These are phyloP conservation scores for Geosmithia morbida DNA, from an alignment of 2,329 filamentous ascomycete species.

Conservation along the genomic window DNA sequence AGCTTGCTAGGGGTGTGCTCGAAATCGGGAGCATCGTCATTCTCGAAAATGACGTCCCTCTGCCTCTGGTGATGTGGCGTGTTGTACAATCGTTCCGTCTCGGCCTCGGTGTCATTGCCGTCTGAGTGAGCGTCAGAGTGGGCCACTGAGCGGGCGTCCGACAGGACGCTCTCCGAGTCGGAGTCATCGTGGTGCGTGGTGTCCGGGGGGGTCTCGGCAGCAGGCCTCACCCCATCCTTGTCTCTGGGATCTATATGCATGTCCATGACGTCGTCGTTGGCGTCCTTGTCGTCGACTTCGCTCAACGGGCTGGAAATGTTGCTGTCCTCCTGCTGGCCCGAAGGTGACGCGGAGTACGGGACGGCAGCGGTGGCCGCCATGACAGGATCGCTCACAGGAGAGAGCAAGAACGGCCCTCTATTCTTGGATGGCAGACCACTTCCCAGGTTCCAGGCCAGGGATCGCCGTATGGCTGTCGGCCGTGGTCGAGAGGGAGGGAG, in stretches of 20 bases:
- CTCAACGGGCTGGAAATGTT: slow-evolving; percentile 81
- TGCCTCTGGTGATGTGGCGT: slow-evolving; percentile 60
- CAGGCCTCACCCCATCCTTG: slow-evolving; percentile 5
- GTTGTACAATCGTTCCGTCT: slow-evolving; percentile 83
- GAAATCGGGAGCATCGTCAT: slow-evolving; percentile 37
- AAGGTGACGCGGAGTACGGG: slow-evolving; percentile 32
- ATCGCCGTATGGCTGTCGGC: neutral
- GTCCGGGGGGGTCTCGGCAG: neutral
- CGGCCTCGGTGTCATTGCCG: slow-evolving; percentile 64
- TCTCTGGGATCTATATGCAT: slow-evolving; percentile 25
- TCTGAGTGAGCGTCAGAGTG: slow-evolving; percentile 22
- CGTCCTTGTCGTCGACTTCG: slow-evolving; percentile 73
- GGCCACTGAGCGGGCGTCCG: slow-evolving; percentile 31
- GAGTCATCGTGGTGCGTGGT: slow-evolving; percentile 14
- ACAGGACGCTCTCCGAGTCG: slow-evolving; percentile 38
- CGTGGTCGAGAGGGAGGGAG: neutral
- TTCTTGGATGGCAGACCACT: neutral
- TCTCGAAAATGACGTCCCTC: slow-evolving; percentile 44
- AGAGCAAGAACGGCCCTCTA: neutral
- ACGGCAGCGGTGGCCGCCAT: slow-evolving; percentile 41
- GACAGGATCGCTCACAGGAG: neutral
- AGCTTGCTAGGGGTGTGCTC: slow-evolving; percentile 68
- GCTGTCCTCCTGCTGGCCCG: slow-evolving; percentile 39
- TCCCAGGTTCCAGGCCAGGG: neutral
- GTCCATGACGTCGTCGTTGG: slow-evolving; percentile 50